phyloP scores from a whole-genome alignment of 768 basidiomycete species.

The Cystobasidium onofrii region DNA sequence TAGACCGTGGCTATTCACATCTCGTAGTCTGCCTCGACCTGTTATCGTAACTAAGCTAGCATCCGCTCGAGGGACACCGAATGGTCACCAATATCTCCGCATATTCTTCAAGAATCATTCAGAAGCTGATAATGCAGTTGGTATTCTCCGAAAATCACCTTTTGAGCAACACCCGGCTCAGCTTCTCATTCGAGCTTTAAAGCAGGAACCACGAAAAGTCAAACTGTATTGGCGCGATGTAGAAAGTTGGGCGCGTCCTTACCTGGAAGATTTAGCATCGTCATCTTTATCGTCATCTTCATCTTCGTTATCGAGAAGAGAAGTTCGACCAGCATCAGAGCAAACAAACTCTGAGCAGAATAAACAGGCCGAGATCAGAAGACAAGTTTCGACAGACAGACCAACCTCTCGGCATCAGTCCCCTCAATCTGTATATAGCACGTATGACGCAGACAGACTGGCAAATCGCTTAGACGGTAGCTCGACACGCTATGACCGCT shows the following conservation, averaged over 20 bases:
- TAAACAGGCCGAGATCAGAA: too few relatives aligned
- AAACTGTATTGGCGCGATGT: not conserved
- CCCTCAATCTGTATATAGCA: not conserved
- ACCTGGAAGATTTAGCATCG: not conserved
- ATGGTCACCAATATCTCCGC: not conserved
- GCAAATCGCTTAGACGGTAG: not conserved
- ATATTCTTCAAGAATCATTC: not conserved
- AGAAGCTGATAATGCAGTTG: not conserved
- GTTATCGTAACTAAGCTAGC: not conserved
- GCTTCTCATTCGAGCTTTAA: not conserved
- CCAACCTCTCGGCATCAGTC: not conserved
- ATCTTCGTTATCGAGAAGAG: too few relatives aligned
- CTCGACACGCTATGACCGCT: not conserved
- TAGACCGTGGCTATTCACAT: not conserved
- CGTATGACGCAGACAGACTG: not conserved
- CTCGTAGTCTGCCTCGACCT: not conserved
- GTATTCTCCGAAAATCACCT: not conserved
- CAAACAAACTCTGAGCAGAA: too few relatives aligned
- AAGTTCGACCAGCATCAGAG: too few relatives aligned
- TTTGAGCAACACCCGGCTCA: not conserved
- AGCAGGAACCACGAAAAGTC: not conserved
- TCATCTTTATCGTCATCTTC: too few relatives aligned
- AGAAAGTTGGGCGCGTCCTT: not conserved
- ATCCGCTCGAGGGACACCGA: not conserved
- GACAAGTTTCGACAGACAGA: not conserved